phyloP scores from a whole-genome alignment of 2,329 filamentous ascomycete species.

The Colletotrichum tanaceti region DNA sequence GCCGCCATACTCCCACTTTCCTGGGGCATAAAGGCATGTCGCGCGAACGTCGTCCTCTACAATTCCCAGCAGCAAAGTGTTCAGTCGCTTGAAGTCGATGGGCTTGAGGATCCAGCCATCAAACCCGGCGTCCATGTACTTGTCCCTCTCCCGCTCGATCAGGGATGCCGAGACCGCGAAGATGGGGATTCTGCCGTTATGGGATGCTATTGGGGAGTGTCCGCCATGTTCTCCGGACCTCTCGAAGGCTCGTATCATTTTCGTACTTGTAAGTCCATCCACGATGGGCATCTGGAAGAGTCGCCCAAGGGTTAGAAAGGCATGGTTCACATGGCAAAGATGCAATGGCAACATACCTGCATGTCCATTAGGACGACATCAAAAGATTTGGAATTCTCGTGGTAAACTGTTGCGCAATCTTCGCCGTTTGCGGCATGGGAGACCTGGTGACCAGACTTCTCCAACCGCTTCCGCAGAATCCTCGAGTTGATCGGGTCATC shows the following conservation, averaged over 20 bases:
- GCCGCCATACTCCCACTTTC: conserved; percentile 85
- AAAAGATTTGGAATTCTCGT: conserved; percentile 70
- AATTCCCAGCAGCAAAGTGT: conserved; percentile 76
- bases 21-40: conserved; percentile 74
- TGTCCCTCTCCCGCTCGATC: conserved; percentile 73
- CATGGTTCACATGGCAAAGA: neutral
- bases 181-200: conserved; percentile 78
- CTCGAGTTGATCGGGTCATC: conserved; percentile 90
- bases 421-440: conserved; percentile 83
- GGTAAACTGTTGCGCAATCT: conserved; percentile 80
- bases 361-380: conserved; percentile 93
- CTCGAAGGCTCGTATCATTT: conserved; percentile 83
- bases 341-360: conserved; percentile 69
- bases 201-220: conserved; percentile 68
- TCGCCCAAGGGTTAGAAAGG: neutral
- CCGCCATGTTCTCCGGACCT: conserved; percentile 58
- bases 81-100: conserved; percentile 82
- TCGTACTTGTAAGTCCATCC: conserved; percentile 83
- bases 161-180: conserved; percentile 90
- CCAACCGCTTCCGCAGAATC: conserved; percentile 81
- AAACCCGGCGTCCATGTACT: conserved; percentile 82
- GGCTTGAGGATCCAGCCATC: conserved; percentile 94
- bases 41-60: conserved; percentile 68
- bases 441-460: conserved; percentile 79
- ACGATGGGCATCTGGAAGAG: conserved; percentile 85